These are phyloP conservation scores for Cladosporium cucumerinum DNA, from an alignment of 2,329 filamentous ascomycete genomes.

Conservation along the genomic window DNA sequence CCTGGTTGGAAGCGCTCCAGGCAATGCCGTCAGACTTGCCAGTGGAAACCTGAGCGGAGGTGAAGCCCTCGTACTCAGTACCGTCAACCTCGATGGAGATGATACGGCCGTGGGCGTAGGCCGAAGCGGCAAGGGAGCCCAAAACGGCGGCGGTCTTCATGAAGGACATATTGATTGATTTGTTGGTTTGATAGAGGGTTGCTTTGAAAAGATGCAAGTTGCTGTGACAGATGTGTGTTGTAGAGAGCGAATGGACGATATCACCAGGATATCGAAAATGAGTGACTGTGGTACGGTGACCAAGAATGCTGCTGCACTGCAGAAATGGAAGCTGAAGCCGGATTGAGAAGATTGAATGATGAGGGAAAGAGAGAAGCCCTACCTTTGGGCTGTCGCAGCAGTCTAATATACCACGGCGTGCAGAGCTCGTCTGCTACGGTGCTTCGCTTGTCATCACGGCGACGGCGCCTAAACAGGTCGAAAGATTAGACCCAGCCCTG, in stretches of 20 bases:
- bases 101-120: conserved; percentile 16
- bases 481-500: conserved; percentile 1
- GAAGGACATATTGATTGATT: conserved; percentile 26
- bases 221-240: conserved; percentile 3
- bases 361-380: conserved; percentile 5
- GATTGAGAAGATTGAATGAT: conserved; percentile 14
- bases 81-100: conserved; percentile 8
- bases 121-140: conserved; percentile 21
- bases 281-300: conserved; percentile 15
- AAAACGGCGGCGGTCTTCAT: conserved; percentile 28
- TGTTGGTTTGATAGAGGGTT: not conserved
- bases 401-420: conserved; percentile 3
- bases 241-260: conserved; percentile 16
- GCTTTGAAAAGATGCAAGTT: conserved; percentile 3
- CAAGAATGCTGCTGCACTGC: conserved; percentile 10
- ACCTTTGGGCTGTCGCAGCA: conserved; percentile 3
- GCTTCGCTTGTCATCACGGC: conserved; percentile 4
- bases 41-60: not conserved
- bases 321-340: conserved; percentile 3
- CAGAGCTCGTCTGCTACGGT: not conserved
- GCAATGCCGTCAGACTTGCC: conserved; percentile 8
- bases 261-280: conserved; percentile 18
- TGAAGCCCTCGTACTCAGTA: conserved; percentile 16
- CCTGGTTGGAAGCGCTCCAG: conserved; percentile 28
- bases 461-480: conserved; percentile 10